Evolutionary conservation across 2,329 filamentous ascomycete genomes (phyloP).

Genomic region (Dryadomyces quercus-mongolicae): DNA sequence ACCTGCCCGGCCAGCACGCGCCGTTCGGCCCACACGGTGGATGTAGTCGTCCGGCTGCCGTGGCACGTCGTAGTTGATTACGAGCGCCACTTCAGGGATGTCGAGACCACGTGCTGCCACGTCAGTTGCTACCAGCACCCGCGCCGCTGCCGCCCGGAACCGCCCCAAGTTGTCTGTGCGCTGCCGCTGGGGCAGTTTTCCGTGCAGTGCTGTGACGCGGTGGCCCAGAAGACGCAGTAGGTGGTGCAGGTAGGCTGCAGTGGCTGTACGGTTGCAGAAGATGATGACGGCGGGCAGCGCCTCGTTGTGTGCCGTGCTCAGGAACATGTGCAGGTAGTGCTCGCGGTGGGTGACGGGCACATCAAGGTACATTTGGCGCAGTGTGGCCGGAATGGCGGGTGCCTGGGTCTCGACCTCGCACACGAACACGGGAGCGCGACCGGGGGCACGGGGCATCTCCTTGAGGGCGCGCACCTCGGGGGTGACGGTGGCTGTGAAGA

Average conservation of each 20-base stretch:
- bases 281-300: conserved; percentile 80
- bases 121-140: conserved; percentile 88
- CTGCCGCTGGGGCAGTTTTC: conserved; percentile 71
- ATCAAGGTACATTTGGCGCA: conserved; percentile 76
- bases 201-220: conserved; percentile 85
- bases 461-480: conserved; percentile 83
- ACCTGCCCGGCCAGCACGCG: conserved; percentile 75
- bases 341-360: conserved; percentile 88
- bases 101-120: conserved; percentile 90
- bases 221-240: conserved; percentile 76
- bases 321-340: conserved; percentile 83
- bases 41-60: conserved; percentile 97
- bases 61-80: conserved; percentile 92
- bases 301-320: conserved; percentile 65
- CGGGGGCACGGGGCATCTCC: conserved; percentile 55
- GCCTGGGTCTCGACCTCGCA: conserved; percentile 72
- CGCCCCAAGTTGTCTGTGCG: conserved; percentile 78
- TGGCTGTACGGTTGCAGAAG: conserved; percentile 86
- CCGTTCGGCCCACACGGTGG: conserved; percentile 89
- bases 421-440: conserved; percentile 69
- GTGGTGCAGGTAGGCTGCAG: conserved; percentile 81
- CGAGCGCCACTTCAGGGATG: conserved; percentile 81
- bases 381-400: conserved; percentile 66
- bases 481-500: conserved; percentile 94
- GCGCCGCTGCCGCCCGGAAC: conserved; percentile 79